A percentile compares a stretch with the other conserved stretches of the same genome.
phyloP scores from a whole-genome alignment of 2,329 filamentous ascomycete species.

The Huntiella bhutanensis region DNA sequence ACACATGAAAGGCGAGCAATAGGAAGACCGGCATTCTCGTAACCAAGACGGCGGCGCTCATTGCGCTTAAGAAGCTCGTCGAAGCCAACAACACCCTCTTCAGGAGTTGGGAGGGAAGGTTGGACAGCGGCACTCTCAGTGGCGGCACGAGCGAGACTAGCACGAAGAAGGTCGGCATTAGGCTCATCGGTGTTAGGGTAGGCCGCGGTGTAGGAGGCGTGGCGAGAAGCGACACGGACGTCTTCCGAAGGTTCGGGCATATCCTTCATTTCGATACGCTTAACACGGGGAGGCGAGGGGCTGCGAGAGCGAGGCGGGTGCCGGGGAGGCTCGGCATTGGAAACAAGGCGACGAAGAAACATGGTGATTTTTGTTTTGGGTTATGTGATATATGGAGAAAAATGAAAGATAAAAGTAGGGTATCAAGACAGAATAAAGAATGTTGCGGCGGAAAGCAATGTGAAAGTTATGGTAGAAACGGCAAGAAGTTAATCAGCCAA shows the following conservation, averaged over 20 bases:
- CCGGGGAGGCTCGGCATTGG: slow-evolving; percentile 7
- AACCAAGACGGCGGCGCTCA: slow-evolving; percentile 6
- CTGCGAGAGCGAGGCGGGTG: slow-evolving; percentile 10
- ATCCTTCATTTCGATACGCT: slow-evolving; percentile 11
- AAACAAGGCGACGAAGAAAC: slow-evolving; percentile 8
- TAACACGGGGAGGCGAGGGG: slow-evolving; percentile 9
- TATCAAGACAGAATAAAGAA: background rate
- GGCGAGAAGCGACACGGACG: slow-evolving; percentile 2
- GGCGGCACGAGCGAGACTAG: slow-evolving; percentile 8
- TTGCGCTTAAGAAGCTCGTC: slow-evolving; percentile 10
- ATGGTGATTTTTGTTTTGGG: slow-evolving; percentile 1
- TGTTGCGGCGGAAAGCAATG: too few species aligned
- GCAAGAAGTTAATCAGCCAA: background rate
- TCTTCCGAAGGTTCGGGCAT: slow-evolving; percentile 9
- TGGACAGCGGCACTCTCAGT: slow-evolving; percentile 7
- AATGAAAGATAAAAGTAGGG: background rate
- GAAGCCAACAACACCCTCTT: slow-evolving; percentile 10
- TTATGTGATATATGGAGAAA: background rate
- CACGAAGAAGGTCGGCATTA: slow-evolving; percentile 6
- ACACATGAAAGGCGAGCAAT: slow-evolving; percentile 9
- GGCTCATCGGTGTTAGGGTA: slow-evolving; percentile 2
- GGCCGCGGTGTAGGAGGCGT: slow-evolving; percentile 4
- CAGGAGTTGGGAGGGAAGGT: slow-evolving; percentile 8
- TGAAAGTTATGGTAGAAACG: background rate
- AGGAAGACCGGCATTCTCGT: slow-evolving; percentile 8